Evolutionary conservation across 306 rosid genomes (phyloP).

Genomic region (Prunus mira): DNA sequence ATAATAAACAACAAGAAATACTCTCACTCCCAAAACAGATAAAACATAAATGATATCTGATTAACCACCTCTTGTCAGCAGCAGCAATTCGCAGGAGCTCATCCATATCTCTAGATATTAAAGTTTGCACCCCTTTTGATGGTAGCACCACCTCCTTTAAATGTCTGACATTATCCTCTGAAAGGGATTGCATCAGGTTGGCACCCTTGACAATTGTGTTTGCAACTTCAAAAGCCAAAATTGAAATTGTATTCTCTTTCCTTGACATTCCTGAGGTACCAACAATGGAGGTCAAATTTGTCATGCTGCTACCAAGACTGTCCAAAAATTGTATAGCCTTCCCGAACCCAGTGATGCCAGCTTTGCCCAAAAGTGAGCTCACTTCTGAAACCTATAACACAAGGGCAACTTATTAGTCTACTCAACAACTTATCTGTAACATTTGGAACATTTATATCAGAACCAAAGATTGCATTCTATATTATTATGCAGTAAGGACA

Average conservation of each 20-base stretch:
- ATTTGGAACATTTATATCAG: conserved; percentile 11
- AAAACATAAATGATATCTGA: not conserved
- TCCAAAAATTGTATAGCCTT: conserved; percentile 98
- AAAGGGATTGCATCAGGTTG: conserved; percentile 93
- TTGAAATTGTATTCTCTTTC: conserved; percentile 82
- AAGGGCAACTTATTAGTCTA: not conserved
- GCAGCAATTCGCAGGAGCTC: conserved; percentile 92
- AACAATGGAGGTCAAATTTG: conserved; percentile 66
- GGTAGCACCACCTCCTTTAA: conserved; percentile 86
- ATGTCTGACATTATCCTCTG: conserved; percentile 79
- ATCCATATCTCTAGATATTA: conserved; percentile 76
- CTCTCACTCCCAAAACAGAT: not conserved
- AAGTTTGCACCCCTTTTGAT: conserved; percentile 88
- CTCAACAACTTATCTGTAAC: conserved; percentile 65
- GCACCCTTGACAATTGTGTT: conserved; percentile 95
- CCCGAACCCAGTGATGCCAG: conserved; percentile 95
- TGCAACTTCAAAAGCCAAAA: conserved; percentile 97
- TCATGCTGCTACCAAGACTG: conserved; percentile 96
- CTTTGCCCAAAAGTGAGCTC: conserved; percentile 88
- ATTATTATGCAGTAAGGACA: conserved; percentile 19
- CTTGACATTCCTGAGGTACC: conserved; percentile 81
- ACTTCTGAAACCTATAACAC: conserved; percentile 83
- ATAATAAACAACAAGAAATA: conserved; percentile 18
- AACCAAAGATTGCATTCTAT: not conserved
- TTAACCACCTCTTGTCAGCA: conserved; percentile 83